Percentiles rank a stretch among this genome's conserved stretches.
These are phyloP conservation scores for Pseudozyma sp. DNA, from an alignment of 1,284 basidiomycete genomes.

Conservation along the genomic window DNA sequence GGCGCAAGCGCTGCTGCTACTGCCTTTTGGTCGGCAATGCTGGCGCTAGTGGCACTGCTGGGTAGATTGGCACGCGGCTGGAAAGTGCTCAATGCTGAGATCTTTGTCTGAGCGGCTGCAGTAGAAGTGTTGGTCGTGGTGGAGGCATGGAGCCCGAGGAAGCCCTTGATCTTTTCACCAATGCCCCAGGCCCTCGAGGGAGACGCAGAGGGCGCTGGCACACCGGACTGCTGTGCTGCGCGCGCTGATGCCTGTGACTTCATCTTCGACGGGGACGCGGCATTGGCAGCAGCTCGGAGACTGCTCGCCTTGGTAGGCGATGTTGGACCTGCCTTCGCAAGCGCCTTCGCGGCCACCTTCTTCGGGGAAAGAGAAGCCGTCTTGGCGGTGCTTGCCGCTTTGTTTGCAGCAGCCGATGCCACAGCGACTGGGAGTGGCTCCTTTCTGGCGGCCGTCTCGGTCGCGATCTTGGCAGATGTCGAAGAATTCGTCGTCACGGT, in stretches of 20 bases:
- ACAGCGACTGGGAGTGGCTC: neutral
- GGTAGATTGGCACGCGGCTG: constrained; percentile 27
- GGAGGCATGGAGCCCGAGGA: constrained; percentile 51
- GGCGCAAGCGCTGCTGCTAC: constrained; percentile 3
- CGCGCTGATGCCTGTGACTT: constrained; percentile 25
- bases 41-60: constrained; percentile 1
- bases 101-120: constrained; percentile 29
- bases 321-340: constrained; percentile 35
- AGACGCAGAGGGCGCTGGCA: constrained; percentile 29
- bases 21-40: constrained; percentile 8
- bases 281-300: constrained; percentile 39
- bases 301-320: constrained; percentile 44
- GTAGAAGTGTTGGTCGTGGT: constrained; percentile 31
- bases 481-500: neutral
- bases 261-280: constrained; percentile 33
- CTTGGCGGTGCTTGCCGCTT: constrained; percentile 20
- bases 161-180: constrained; percentile 57
- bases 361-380: constrained; percentile 39
- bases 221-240: constrained; percentile 19
- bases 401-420: constrained; percentile 7
- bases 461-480: neutral
- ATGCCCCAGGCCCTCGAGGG: constrained; percentile 46
- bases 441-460: constrained; percentile 5
- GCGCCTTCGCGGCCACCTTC: constrained; percentile 43
- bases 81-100: constrained; percentile 38